Evolutionary conservation across 148 eudicot genomes (phyloP), one percentile per base, ranked within the genome.

Genomic region (Vaccinium darrowii): DNA sequence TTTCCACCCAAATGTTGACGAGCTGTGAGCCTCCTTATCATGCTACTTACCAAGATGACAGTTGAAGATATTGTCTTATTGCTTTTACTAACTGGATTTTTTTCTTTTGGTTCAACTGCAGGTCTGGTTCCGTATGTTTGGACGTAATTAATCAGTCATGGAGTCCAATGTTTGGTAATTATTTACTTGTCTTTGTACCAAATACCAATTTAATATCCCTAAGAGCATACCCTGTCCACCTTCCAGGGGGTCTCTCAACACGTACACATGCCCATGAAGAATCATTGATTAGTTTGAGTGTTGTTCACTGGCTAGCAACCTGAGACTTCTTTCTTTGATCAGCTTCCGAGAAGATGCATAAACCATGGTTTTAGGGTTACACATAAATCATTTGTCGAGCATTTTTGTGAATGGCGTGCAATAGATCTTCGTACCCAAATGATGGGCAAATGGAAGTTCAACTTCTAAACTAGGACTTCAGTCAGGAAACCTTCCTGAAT

Each of bases 111-210:
- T 50, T 69, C n/a, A 8, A 83, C 21, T 86, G 83, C 94, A 94
- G 98, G 93, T 94, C 98, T 65, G 98, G 98, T 75, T 93, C 98
- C 13, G 94, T 94, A 33, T 94, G 98, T 89, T 94, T 94, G 94
- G 98, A 94, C 84, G 98, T 94, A n/a, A 94, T 94, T 52, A 94
- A 94, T 84, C 98, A 94, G 83, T 90, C 98, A 12, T 94, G 98
- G 98, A 94, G 98, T 89, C 98, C 98, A 63, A 94, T 94, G 98
- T 94, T 93, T 84, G 98, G 98, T 93, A 93, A 89, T 87, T 82
- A 25, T 78, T 21, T 11, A 18, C 83, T 77, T 11, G 60, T 36
- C 25, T 49, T 4, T 27, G 27, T 36, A 76, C 71, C 63, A 63
- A 78, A 51, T 67, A 54, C 15, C 36, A 69, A 81, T 23, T 43